These are phyloP conservation scores for Vicia villosa DNA, from an alignment of 306 rosid species.

Conservation along the genomic window DNA sequence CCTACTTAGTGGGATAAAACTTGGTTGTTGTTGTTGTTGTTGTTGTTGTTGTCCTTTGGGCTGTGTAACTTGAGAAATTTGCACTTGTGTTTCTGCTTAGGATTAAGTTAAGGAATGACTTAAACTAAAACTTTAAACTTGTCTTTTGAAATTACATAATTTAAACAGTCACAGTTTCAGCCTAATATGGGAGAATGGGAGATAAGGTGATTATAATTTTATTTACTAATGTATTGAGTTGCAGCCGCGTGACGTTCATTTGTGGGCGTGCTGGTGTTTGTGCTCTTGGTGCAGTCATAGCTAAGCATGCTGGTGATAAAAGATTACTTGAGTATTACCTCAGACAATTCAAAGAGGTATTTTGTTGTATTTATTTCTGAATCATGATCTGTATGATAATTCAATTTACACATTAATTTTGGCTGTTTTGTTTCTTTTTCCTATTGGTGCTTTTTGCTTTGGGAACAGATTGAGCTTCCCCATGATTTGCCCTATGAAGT, in stretches of 20 bases:
- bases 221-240: conserved; percentile 23
- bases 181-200: neutral
- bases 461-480: conserved; percentile 63
- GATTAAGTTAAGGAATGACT: neutral
- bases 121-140: neutral
- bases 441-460: conserved; percentile 22
- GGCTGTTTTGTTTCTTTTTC: neutral
- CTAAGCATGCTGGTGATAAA: conserved; percentile 68
- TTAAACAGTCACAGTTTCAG: neutral
- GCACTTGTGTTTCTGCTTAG: neutral
- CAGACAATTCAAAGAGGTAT: conserved; percentile 59
- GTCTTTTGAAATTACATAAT: conserved; percentile 13
- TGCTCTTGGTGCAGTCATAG: conserved; percentile 80
- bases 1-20: no score
- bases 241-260: conserved; percentile 74
- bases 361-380: conserved; percentile 21
- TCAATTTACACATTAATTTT: conserved; percentile 10
- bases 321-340: conserved; percentile 57
- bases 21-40: neutral
- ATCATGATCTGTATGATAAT: conserved; percentile 11
- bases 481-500: conserved; percentile 72
- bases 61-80: neutral
- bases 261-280: conserved; percentile 81
- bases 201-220: conserved; percentile 6
- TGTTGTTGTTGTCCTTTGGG: no score